phyloP scores from a whole-genome alignment of 129 eudicot species.

The Lactuca sativa region DNA sequence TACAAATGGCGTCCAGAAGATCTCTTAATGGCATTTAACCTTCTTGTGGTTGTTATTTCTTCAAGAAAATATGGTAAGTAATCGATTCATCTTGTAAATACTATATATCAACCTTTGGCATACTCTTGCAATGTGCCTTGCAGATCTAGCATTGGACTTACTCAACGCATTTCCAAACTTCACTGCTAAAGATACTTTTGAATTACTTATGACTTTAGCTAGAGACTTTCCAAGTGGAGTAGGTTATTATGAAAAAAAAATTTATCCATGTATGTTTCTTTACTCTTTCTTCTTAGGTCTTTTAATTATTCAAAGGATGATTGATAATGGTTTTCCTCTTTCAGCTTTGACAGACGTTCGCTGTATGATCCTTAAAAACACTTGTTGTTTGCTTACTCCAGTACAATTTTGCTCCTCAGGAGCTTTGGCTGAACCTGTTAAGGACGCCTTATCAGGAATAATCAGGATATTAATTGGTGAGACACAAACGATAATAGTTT shows the following conservation, averaged over 20 bases:
- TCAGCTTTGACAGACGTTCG: too few species aligned
- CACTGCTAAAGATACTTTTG: background rate
- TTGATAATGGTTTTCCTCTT: too few species aligned
- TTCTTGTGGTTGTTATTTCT: background rate
- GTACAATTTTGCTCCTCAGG: too few species aligned
- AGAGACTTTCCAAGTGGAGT: conserved; percentile 16
- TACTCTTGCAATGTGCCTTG: background rate
- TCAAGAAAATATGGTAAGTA: conserved; percentile 24
- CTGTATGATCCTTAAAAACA: too few species aligned
- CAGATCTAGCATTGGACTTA: conserved; percentile 16
- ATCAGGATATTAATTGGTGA: too few species aligned
- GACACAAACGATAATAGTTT: too few species aligned
- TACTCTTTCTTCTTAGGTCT: background rate
- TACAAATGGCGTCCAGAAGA: background rate
- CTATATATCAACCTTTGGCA: background rate
- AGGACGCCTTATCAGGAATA: too few species aligned
- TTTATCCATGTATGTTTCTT: conserved; percentile 18
- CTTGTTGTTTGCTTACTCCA: too few species aligned
- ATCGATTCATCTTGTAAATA: background rate
- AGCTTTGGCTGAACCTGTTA: too few species aligned
- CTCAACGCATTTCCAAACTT: background rate
- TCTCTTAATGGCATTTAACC: background rate
- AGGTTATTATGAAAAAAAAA: background rate
- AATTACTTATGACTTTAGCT: conserved; percentile 8
- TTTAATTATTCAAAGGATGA: too few species aligned